Base-by-base conservation (phyloP, 108 stramenopile genomes). In the Cyclotella atomus region DNA sequence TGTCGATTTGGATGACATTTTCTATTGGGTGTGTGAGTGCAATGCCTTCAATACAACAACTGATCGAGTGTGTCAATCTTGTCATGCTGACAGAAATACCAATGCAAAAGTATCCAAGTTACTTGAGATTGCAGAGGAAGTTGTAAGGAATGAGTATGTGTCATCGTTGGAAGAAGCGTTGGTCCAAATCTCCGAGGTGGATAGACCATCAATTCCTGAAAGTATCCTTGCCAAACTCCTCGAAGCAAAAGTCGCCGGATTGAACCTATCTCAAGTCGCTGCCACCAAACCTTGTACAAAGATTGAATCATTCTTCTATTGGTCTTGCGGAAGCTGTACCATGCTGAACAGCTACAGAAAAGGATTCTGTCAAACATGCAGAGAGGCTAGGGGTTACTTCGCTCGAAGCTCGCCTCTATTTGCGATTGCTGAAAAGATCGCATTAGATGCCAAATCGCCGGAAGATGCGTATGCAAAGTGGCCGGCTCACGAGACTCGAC, bases 1-100 rank as follows among this genome's bases (percentile, higher is more conserved):
- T 45, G 32, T 67, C 46, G 34, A 54, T 43, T 23, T 62, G 32
- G 74, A 75, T 14, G 23, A 62, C 41, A 59, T 80, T n/a, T 75
- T 75, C 43, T 80, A 68, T 56, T 81, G 79, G 79, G 27, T 25
- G 41, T 81, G 79, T 64, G 14, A 67, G 20, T 81, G 79, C 25
- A 15, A 64, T 7, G 34, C 53, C 27, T 34, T 57, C 35, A 81
- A 81, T 44, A 45, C 57, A 33, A 32, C 24, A 19, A 20, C 27
- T 47, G 23, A 55, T 17, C 29, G 24, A 14, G 8, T 38, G 15
- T 81, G 79, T 30, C 44, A 38, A 2, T 71, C 46, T 19, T 81
- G 79, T 23, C 36, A 57, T 14, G 3, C 12, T 55, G 35, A 23
- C n/a, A 70, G 50, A 32, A 57, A 32, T 23, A 17, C 61, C 29